Evolutionary conservation across 139 green algal species (phyloP).

Genomic region (Chlamydomonas asymmetrica): DNA sequence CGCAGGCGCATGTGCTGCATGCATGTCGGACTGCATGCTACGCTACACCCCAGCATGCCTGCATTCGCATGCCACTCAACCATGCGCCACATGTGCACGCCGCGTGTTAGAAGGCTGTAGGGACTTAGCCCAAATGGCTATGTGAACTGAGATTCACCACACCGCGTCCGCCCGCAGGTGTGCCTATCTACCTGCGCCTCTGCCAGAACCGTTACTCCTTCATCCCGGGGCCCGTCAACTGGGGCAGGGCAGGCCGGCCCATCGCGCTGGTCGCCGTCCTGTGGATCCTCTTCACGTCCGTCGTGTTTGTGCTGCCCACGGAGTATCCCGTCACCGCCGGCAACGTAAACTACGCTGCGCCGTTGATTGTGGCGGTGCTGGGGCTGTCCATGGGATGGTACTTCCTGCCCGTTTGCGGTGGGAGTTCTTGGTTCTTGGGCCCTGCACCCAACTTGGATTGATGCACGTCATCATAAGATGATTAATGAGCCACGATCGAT

Average conservation of each 20-base stretch:
- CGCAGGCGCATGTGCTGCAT: too few species aligned
- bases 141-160: too few species aligned
- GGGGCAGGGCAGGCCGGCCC: slow-evolving; percentile 29
- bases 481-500: too few species aligned
- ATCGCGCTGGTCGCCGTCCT: slow-evolving; percentile 26
- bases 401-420: slow-evolving; percentile 19
- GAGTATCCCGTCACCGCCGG: slow-evolving; percentile 7
- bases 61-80: too few species aligned
- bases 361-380: slow-evolving; percentile 5
- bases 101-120: too few species aligned
- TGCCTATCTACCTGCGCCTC: slow-evolving; percentile 57
- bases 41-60: too few species aligned
- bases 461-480: too few species aligned
- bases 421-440: slow-evolving; percentile 9
- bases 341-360: slow-evolving; percentile 15
- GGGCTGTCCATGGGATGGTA: slow-evolving; percentile 3
- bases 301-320: slow-evolving; percentile 36
- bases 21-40: too few species aligned
- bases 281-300: slow-evolving; percentile 43
- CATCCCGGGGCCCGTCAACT: slow-evolving; percentile 51
- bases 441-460: slow-evolving; percentile 19
- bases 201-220: slow-evolving; percentile 40
- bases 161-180: slow-evolving; percentile 13
- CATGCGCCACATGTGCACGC: too few species aligned
- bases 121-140: too few species aligned